Base-by-base conservation (phyloP, 2,329 filamentous ascomycete species). In the Xylariales sp. region DNA sequence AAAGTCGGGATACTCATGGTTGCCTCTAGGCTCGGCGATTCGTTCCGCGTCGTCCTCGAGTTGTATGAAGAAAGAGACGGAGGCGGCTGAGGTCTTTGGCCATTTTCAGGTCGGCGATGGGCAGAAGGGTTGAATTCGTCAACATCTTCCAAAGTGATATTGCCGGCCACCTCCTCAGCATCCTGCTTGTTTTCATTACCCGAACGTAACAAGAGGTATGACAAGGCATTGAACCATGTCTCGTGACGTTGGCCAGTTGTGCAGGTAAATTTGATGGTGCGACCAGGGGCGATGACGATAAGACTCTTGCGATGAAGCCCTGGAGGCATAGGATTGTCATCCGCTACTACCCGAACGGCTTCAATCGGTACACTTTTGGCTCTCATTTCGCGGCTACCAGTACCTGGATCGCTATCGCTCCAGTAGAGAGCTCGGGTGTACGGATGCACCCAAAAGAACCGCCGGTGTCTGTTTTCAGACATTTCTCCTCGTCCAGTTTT, bases 361-460 rank as follows among this genome's bases (percentile, higher is more conserved):
- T 97, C 94, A 74, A 99, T 98, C 16, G 92, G 89, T 53, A 98
- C 93, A 79, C 93, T 97, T 89, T 98, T 98, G 84, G 83, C 87
- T 74, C 84, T 86, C 63, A 95, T 83, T 80, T 97, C 92, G 70
- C 91, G 90, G n/a, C 92, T 92, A 54, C 91, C 92, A 54, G 85
- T 87, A 36, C 92, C 90, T 6, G 96, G 96, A 78, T 98, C 94
- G 62, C 90, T 87, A 72, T 97, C 92, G 78, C 94, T 97, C 96
- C 96, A 99, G 85, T 98, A 98, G 74, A 99, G 81, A 5, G 95
- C 97, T 57, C 94, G 89, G 3, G 95, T 99, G 81, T 98, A 99
- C 0, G 96, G 96, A 78, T 99, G 96, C 28, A 99, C 93, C 96
- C 96, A 99, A 86, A 99, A 99, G 85, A 97, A 99, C 39, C 96